These are phyloP conservation scores for Trichocladium antarcticum DNA, from an alignment of 495 filamentous ascomycete genomes.

Conservation along the genomic window DNA sequence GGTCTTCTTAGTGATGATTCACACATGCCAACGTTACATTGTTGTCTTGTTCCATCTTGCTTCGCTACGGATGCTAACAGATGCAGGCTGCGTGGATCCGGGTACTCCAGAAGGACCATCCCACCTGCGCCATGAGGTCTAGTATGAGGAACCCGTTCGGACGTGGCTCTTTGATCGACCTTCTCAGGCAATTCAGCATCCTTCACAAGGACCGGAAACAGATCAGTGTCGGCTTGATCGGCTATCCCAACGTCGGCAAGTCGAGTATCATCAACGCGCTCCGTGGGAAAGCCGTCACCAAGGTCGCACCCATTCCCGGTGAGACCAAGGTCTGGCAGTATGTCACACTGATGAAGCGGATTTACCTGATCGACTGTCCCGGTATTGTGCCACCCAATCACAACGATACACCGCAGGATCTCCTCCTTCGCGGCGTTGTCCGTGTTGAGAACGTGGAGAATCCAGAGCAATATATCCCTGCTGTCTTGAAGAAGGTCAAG, in stretches of 20 bases:
- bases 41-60: constrained; percentile 5
- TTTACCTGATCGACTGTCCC: constrained; percentile 94
- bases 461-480: constrained; percentile 87
- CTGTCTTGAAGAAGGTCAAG: constrained; percentile 68
- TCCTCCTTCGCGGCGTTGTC: constrained; percentile 85
- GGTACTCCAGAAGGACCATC: constrained; percentile 52
- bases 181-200: constrained; percentile 82
- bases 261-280: constrained; percentile 89
- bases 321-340: constrained; percentile 92
- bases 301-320: constrained; percentile 89
- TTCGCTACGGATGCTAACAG: constrained; percentile 13
- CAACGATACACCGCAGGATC: constrained; percentile 71
- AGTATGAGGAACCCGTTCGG: constrained; percentile 87
- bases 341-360: constrained; percentile 90
- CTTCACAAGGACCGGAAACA: constrained; percentile 88
- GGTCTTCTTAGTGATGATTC: constrained; percentile 97
- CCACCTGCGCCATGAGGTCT: constrained; percentile 88
- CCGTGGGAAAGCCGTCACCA: constrained; percentile 84
- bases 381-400: constrained; percentile 86
- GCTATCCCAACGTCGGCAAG: constrained; percentile 67
- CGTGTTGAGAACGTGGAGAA: constrained; percentile 91
- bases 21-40: constrained; percentile 52
- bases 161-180: constrained; percentile 48
- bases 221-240: constrained; percentile 78
- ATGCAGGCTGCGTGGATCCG: constrained; percentile 26